Evolutionary conservation across 2,329 filamentous ascomycete species (phyloP).

Genomic region (Aspergillus aculeatinus): DNA sequence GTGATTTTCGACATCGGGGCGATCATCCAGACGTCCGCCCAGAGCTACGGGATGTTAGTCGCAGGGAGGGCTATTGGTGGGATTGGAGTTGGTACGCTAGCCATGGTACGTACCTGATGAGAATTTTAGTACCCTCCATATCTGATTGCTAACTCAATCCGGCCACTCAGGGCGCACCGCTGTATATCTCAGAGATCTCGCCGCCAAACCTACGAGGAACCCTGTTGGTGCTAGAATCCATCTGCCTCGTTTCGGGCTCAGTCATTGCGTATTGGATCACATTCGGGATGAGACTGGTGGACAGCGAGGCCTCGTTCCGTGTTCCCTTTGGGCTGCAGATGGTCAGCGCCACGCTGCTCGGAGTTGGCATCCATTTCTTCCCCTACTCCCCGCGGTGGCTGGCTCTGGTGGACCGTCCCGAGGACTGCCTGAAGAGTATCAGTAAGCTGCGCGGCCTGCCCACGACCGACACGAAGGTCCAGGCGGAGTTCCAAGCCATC

Average conservation of each 20-base stretch:
- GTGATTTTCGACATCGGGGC: conserved; percentile 46
- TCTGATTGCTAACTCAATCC: no score
- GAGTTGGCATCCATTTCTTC: conserved; percentile 46
- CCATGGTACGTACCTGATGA: conserved; percentile 25
- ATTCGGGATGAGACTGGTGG: conserved; percentile 51
- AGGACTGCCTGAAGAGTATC: conserved; percentile 59
- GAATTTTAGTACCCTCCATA: no score
- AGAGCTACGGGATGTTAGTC: conserved; percentile 28
- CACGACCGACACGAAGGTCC: conserved; percentile 53
- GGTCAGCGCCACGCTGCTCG: conserved; percentile 43
- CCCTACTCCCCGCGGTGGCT: conserved; percentile 67
- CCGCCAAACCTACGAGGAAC: conserved; percentile 27
- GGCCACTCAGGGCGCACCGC: conserved; percentile 31
- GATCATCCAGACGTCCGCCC: conserved; percentile 37
- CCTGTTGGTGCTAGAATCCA: conserved; percentile 22
- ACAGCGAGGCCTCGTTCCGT: conserved; percentile 44
- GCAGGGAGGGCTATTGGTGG: conserved; percentile 39
- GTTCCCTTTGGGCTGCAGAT: conserved; percentile 50
- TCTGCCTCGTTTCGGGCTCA: conserved; percentile 31
- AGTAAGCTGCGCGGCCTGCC: conserved; percentile 57
- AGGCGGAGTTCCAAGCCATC: conserved; percentile 62
- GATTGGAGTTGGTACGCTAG: conserved; percentile 38
- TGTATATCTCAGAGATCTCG: conserved; percentile 53
- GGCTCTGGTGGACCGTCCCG: conserved; percentile 67
- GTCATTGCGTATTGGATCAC: conserved; percentile 57